Conservation (phyloP, 164 flowering plant genomes). For the Pachysandra terminalis region DNA sequence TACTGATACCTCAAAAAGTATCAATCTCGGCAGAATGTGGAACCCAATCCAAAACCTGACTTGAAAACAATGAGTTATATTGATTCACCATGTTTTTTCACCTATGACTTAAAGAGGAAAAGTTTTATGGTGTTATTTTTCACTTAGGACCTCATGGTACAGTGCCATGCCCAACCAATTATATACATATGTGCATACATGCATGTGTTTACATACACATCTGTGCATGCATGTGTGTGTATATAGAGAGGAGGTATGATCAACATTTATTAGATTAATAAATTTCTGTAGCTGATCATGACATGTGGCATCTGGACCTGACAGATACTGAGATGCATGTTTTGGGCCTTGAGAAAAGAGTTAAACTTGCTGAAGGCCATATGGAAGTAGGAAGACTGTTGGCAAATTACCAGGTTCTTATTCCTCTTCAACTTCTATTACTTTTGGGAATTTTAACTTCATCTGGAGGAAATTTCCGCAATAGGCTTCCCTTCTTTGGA, state of each 20-base stretch:
- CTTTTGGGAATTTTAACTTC: not conserved
- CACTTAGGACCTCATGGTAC: too few species aligned
- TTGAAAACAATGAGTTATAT: too few species aligned
- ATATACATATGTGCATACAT: not conserved
- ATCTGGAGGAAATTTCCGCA: not conserved
- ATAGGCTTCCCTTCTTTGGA: not conserved
- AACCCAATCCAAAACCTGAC: too few species aligned
- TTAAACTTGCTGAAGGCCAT: constrained; percentile 80
- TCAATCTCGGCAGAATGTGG: too few species aligned
- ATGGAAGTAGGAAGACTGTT: constrained; percentile 91
- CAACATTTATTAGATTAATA: too few species aligned
- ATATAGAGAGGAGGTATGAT: not conserved
- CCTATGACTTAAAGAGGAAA: too few species aligned
- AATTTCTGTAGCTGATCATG: constrained; percentile 5
- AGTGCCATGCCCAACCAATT: not conserved
- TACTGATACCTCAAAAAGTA: too few species aligned
- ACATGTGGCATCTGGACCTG: constrained; percentile 14
- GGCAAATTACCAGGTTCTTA: constrained; percentile 77
- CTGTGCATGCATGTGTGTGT: too few species aligned
- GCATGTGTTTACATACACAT: not conserved
- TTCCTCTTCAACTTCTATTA: not conserved
- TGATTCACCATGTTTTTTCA: too few species aligned
- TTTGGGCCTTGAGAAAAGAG: constrained; percentile 47
- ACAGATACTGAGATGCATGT: constrained; percentile 34
- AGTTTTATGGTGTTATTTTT: too few species aligned